phyloP scores from a whole-genome alignment of 257 asterid genomes.

The Parsonsia alboflavescens region DNA sequence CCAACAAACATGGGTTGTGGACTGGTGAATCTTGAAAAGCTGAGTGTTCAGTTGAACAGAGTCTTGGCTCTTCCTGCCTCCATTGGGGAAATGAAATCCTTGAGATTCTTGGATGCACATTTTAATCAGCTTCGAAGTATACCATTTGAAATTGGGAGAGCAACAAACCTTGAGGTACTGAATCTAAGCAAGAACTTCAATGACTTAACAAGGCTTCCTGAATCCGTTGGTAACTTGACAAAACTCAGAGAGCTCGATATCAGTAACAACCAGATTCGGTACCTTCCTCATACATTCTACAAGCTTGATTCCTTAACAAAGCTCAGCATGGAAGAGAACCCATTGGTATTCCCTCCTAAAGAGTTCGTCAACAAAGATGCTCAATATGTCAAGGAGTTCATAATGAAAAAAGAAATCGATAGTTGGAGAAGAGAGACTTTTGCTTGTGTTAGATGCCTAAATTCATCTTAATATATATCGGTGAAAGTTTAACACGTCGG shows the following conservation, averaged over 20 bases:
- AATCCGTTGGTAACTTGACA: conserved; percentile 38
- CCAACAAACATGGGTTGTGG: conserved; percentile 58
- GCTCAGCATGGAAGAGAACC: conserved; percentile 57
- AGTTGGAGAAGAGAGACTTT: conserved; percentile 28
- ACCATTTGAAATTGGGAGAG: conserved; percentile 47
- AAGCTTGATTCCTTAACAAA: conserved; percentile 33
- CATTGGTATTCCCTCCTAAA: conserved; percentile 50
- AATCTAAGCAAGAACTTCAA: conserved; percentile 60
- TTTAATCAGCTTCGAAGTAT: conserved; percentile 50
- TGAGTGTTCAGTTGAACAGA: conserved; percentile 44
- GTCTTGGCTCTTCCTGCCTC: conserved; percentile 51
- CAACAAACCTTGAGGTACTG: conserved; percentile 43
- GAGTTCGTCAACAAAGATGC: conserved; percentile 42
- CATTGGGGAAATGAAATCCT: conserved; percentile 52
- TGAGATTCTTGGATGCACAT: conserved; percentile 47
- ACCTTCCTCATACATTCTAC: conserved; percentile 39
- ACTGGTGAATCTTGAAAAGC: conserved; percentile 44
- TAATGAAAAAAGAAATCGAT: conserved; percentile 45
- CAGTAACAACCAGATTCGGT: conserved; percentile 62
- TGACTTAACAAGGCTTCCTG: conserved; percentile 49
- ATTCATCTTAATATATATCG: no score
- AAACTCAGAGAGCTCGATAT: conserved; percentile 58
- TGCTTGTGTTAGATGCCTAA: neutral
- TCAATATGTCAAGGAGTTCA: conserved; percentile 46
- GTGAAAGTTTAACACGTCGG: no score